Base-by-base conservation (phyloP, 75 land plant genomes). In the Pinus taeda region DNA sequence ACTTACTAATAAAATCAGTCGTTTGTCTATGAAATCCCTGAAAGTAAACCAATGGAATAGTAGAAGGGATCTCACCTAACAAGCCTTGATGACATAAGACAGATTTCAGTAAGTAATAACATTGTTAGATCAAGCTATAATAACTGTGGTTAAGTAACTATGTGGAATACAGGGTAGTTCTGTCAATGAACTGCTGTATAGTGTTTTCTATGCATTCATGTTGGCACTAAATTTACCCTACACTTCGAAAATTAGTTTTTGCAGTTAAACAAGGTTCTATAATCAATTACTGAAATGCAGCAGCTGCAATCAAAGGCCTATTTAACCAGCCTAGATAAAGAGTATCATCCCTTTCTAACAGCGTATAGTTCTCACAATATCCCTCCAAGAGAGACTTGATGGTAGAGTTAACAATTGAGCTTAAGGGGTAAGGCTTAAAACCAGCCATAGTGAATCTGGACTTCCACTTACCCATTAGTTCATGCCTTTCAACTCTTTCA, bases 401-500 rank as follows among this genome's bases (percentile, higher is more conserved):
- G 14, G 86, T 88, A 13, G 79, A 69, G 65, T 89, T 89, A n/a
- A 89, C 91, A 57, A 77, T 75, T 15, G 71, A 60, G 71, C 90
- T 84, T 42, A 89, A 72, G 6, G 91, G 91, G 74, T 73, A 87
- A 29, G 89, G 84, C 62, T 75, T 83, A 71, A 87, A 89, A 18
- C 91, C 91, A 12, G 91, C 91, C 91, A 89, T 89, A 57, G 57
- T 79, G 75, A 89, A 74, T 57, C 91, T 78, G 9, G 84, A 82
- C 67, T 77, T 81, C 91, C 91, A 89, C 65, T 89, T 89, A 13
- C 90, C 90, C 74, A 77, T 76, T 39, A 87, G 70, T 80, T 89
- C 91, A 65, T 89, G 90, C 69, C 91, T 75, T 70, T 89, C 91
- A 30, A 89, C 90, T 53, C 91, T 75, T n/a, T 89, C 90, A 42